These are phyloP conservation scores for Petasospora fabianii DNA, from an alignment of 1,139 yeast species.

Conservation along the genomic window DNA sequence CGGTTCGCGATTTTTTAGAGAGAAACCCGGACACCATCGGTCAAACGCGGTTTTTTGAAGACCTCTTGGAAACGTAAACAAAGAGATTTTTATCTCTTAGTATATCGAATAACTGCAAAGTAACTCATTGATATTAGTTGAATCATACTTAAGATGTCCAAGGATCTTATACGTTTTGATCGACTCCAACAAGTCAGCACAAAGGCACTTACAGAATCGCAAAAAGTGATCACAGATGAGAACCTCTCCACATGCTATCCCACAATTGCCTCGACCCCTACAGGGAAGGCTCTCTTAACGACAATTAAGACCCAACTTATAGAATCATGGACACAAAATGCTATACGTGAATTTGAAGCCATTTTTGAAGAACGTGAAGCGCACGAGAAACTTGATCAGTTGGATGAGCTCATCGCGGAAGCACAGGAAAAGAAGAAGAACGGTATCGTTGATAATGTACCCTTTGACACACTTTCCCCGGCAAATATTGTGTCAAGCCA, in stretches of 20 bases:
- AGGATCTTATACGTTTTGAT: conserved; percentile 42
- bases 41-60: background rate
- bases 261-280: conserved; percentile 42
- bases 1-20: too few relatives aligned
- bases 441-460: conserved; percentile 4
- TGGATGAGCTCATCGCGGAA: conserved; percentile 59
- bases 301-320: conserved; percentile 60
- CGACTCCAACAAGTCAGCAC: conserved; percentile 53
- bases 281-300: conserved; percentile 50
- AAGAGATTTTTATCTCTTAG: background rate
- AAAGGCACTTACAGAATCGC: conserved; percentile 68
- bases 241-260: conserved; percentile 69
- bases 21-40: background rate
- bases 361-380: conserved; percentile 64
- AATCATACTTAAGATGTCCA: background rate
- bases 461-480: conserved; percentile 33
- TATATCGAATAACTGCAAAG: background rate
- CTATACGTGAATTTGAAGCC: conserved; percentile 60
- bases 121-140: background rate
- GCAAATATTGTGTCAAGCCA: conserved; percentile 33
- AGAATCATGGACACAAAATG: conserved; percentile 56
- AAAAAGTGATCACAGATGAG: conserved; percentile 56
- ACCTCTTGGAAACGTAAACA: background rate
- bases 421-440: conserved; percentile 38
- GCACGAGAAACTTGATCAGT: conserved; percentile 51